Evolutionary conservation across 2,329 filamentous ascomycete species (phyloP).

Genomic region (Pseudocercospora crystallina): DNA sequence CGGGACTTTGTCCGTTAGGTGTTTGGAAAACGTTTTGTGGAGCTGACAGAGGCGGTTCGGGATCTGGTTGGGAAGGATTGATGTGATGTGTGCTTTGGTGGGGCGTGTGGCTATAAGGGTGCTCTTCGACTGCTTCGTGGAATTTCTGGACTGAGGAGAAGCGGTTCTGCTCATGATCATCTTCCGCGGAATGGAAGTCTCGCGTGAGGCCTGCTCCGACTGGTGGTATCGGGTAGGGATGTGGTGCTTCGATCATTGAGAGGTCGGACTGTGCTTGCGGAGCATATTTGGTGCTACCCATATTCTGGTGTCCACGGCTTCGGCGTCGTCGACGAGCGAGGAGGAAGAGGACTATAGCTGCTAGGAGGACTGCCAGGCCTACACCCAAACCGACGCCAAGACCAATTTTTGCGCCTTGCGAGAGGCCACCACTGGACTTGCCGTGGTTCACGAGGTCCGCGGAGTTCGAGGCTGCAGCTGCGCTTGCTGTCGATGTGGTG

Average conservation of each 20-base stretch:
- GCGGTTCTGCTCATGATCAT: neutral
- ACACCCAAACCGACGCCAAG: slow-evolving; percentile 21
- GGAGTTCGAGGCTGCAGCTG: too few relatives aligned
- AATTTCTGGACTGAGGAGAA: too few relatives aligned
- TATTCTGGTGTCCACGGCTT: neutral
- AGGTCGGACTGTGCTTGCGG: slow-evolving; percentile 19
- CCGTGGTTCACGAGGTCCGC: too few relatives aligned
- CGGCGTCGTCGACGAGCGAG: slow-evolving; percentile 8
- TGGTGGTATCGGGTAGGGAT: neutral
- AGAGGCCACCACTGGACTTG: slow-evolving; percentile 5
- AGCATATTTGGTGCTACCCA: slow-evolving; percentile 11
- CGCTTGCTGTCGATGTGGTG: too few relatives aligned
- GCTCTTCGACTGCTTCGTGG: neutral
- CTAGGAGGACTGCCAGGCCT: slow-evolving; percentile 14
- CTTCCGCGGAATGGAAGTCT: neutral
- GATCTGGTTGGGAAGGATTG: too few relatives aligned
- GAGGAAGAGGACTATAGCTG: slow-evolving; percentile 11
- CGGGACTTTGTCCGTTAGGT: slow-evolving; percentile 6
- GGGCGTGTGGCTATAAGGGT: slow-evolving; percentile 2
- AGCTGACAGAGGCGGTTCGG: neutral
- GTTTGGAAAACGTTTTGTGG: slow-evolving; percentile 8
- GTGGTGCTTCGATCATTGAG: slow-evolving; percentile 19
- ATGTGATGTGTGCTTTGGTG: neutral
- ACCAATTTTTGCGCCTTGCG: slow-evolving; percentile 17
- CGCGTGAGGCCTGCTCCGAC: slow-evolving; percentile 1